Base-by-base conservation (phyloP, 441 rosid species). In the Omphalea diandra region DNA sequence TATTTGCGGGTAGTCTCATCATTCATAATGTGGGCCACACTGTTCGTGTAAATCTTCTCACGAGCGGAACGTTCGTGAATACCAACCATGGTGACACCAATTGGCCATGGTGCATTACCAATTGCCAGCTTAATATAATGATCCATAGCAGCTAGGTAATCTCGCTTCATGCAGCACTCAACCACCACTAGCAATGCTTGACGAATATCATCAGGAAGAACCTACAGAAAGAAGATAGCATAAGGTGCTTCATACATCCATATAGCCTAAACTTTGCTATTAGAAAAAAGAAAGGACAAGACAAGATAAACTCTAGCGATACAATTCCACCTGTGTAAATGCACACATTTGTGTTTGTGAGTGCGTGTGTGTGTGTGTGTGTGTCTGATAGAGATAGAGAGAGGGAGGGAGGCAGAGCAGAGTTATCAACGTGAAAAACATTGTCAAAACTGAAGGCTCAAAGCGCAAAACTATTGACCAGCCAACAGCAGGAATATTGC, bases 21-120 rank as follows among this genome's bases (percentile, higher is more conserved):
- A 41, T 94, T 94, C 98, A 94, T 94, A 69, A 94, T 90, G 83
- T 94, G 98, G 41, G 95, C 97, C 43, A 94, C 98, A 83, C 97
- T 91, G 81, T 88, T 94, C 4, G 98, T 94, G 75, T 88, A 84
- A 73, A 91, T 91, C 86, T 94, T 94, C 85, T 94, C 97, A 24
- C 97, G 95, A 10, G 98, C 97, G 43, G 97, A 94, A 77, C 97
- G 95, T 76, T 94, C 98, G 31, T 94, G 98, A 75, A 94, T 94
- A 82, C 98, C 98, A 84, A 94, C 98, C 98, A 94, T 94, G 81
- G 98, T 94, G 31, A 94, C 98, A 76, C 97, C 97, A 44, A 94
- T 94, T 46, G 98, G 98, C 98, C 98, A 94, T 26, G 97, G 97
- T 15, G 97, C 98, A 74, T 91, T 94, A 7, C 98, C 98, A 12